Base-by-base conservation (phyloP, 2,329 filamentous ascomycete genomes). In the Beauveria brongniartii region DNA sequence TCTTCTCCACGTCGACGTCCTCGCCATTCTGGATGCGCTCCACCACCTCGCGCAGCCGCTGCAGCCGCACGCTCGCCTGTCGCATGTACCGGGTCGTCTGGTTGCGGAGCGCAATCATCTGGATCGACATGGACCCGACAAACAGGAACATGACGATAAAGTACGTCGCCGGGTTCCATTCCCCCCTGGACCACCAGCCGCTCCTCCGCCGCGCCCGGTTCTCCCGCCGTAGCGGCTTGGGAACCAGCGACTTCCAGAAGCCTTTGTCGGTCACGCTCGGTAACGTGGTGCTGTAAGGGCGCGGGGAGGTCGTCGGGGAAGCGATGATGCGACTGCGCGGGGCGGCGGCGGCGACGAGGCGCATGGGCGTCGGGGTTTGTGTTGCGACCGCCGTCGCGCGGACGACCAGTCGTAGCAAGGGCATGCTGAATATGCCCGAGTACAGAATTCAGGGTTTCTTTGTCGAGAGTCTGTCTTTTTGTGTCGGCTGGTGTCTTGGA, bases 71-170 rank as follows among this genome's bases (percentile, higher is more conserved):
- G 67, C 96, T 90, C 5, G 92, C 87, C 66, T 86, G 85, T 55
- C 92, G 85, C 69, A 81, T 84, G 67, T 89, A 92, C 10, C 86
- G 84, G 37, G 82, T 80, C 69, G 87, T 89, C 55, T 92, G 87
- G 67, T 89, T 90, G 68, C 87, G 88, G 68, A 97, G 73, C 41
- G 86, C 81, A 69, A 99, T 88, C 81, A 94, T 90, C 69, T 97
- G 90, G 67, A 99, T 97, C 16, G 93, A 90, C 80, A 97, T 96
- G 64, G 91, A 96, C 4, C 95, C 95, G 65, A 97, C 93, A 64
- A 97, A 81, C 46, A 92, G 78, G 69, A 92, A 92, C 64, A 93
- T 90, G 67, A 87, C 78, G 66, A 93, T 90, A 72, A 87, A 94
- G 69, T 91, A 93, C 0, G 87, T 92, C 22, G 89, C 89, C 3